These are phyloP conservation scores for Chlamydomonas asymmetrica DNA, from an alignment of 139 green algal species.

Conservation along the genomic window DNA sequence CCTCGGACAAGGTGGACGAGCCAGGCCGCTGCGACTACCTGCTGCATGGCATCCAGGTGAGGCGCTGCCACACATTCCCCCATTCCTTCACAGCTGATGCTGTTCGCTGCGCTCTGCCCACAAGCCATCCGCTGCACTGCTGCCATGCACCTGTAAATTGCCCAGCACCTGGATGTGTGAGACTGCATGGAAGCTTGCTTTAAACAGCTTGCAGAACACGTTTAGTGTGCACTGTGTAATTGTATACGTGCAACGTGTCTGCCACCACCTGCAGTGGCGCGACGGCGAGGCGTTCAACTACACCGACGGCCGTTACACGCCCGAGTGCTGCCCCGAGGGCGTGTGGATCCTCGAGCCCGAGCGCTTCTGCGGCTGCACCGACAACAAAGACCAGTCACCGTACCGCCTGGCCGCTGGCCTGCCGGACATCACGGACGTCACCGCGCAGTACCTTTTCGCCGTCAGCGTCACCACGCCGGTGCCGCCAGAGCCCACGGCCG, in stretches of 20 bases:
- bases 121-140: too few relatives aligned
- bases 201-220: too few relatives aligned
- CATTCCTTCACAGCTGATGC: too few relatives aligned
- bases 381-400: constrained; percentile 42
- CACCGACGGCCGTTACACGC: neutral
- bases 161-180: too few relatives aligned
- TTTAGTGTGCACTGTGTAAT: too few relatives aligned
- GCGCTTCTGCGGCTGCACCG: constrained; percentile 31
- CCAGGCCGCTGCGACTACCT: constrained; percentile 39
- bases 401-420: constrained; percentile 31
- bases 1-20: constrained; percentile 23
- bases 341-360: constrained; percentile 25
- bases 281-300: neutral
- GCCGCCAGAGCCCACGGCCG: neutral
- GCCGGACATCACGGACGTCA: neutral
- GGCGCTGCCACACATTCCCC: neutral
- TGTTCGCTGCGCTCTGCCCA: too few relatives aligned
- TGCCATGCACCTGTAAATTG: too few relatives aligned
- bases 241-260: too few relatives aligned
- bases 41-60: constrained; percentile 32
- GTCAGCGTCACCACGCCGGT: neutral
- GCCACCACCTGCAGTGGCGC: too few relatives aligned
- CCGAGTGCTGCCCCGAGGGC: constrained; percentile 40
- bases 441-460: neutral
- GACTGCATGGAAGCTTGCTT: too few relatives aligned